Base-by-base conservation (phyloP, 164 flowering plant genomes). In the Annona squamosa region DNA sequence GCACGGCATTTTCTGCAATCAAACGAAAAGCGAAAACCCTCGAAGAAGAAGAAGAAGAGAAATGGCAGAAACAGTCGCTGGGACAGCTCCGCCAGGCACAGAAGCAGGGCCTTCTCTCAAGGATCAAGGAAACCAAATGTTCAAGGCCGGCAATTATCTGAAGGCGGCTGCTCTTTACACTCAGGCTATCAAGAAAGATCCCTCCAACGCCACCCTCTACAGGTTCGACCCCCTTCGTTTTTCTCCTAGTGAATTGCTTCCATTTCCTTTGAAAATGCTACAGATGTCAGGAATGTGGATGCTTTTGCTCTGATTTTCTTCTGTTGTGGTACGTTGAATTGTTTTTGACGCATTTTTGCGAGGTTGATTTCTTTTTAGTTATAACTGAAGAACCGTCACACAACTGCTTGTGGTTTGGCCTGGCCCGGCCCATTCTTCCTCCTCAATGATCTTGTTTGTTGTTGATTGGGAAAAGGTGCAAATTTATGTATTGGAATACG, bases 91-190 rank as follows among this genome's bases (percentile, higher is more conserved):
- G 3, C 64, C 85, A 46, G 86, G 75, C 68, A 73, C 43, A 73
- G 69, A 73, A 43, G 48, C 9, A 52, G 71, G 46, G 70, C 48
- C 48, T 42, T 73, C 91, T 10, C 79, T 92, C 80, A 94, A 94
- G 78, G 97, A 92, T 72, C 84, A 91, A 74, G 99, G 99, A 7
- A 94, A 92, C 76, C 91, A 88, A 42, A 86, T 87, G 73, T 94
- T 92, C 85, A 94, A 94, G 86, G 87, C 91, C 0, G 97, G 97
- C 13, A 94, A 94, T 73, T 91, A 85, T 71, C 97, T 94, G 62
- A 94, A 94, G 84, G 97, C 99, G 19, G 99, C 99, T 73, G 99
- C 99, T 67, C 81, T 89, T 1, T 92, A 92, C 74, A 94, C 99
- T 44, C 97, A 94, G 79, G 97, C 99, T 65, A 89, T 92, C 68